Conservation (phyloP, 1,284 basidiomycete species). For the Ceratorhiza oryzae-sativae region DNA sequence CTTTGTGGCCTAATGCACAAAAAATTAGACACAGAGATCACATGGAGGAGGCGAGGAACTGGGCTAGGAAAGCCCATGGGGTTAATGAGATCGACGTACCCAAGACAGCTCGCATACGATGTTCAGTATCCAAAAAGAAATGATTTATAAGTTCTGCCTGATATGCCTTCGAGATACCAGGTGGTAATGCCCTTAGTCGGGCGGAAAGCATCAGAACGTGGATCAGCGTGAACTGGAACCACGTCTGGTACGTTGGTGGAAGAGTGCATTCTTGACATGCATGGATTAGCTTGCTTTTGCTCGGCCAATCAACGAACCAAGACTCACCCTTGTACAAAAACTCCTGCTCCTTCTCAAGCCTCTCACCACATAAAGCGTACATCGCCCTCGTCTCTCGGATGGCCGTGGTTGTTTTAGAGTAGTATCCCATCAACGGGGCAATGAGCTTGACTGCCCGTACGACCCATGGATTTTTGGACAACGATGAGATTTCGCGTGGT, state of each 20-base stretch:
- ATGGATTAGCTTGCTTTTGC: background rate
- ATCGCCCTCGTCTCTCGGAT: conserved; percentile 43
- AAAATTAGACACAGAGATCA: background rate
- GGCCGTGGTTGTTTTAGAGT: conserved; percentile 42
- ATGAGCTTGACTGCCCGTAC: conserved; percentile 38
- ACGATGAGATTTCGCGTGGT: conserved; percentile 11
- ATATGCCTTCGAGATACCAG: conserved; percentile 68
- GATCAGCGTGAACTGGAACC: conserved; percentile 94
- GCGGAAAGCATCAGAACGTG: conserved; percentile 92
- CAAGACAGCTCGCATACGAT: conserved; percentile 84
- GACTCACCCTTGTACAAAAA: conserved; percentile 73
- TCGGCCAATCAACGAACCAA: background rate
- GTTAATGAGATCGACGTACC: conserved; percentile 47
- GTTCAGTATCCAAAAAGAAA: conserved; percentile 95
- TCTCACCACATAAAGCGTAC: conserved; percentile 42
- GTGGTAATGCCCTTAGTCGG: conserved; percentile 84
- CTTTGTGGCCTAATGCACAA: conserved; percentile 49
- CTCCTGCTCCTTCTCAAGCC: conserved; percentile 64
- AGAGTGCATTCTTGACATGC: conserved; percentile 74
- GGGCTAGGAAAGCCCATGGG: too few relatives aligned
- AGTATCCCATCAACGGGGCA: conserved; percentile 40
- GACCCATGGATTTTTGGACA: conserved; percentile 35
- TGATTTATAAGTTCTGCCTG: conserved; percentile 89
- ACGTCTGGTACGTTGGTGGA: conserved; percentile 95
- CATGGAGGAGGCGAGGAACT: background rate